Evolutionary conservation across 192 early-diverging fungal genomes (phyloP).

Genomic region (Backusella morwellensis): DNA sequence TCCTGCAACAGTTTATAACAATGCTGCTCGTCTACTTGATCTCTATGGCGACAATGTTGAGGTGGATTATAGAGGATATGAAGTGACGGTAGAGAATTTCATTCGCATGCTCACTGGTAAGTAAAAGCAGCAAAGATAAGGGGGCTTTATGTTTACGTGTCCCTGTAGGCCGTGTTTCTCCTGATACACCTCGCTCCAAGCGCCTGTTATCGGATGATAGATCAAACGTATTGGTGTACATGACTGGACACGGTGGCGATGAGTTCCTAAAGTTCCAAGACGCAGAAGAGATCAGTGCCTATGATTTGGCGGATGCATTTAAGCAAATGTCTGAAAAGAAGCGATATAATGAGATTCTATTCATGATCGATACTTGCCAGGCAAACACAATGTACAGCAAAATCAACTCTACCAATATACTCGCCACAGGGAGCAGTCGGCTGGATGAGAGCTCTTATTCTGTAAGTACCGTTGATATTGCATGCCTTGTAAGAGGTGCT

Average conservation of each 20-base stretch:
- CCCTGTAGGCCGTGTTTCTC: constrained; percentile 71
- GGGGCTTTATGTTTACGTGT: neutral
- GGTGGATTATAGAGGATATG: constrained; percentile 99
- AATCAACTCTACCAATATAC: constrained; percentile 90
- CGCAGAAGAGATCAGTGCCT: constrained; percentile 93
- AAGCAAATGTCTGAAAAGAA: constrained; percentile 98
- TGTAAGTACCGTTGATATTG: constrained; percentile 29
- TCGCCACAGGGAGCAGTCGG: constrained; percentile 86
- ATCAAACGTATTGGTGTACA: constrained; percentile 94
- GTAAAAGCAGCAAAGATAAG: neutral
- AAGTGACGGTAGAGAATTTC: constrained; percentile 98
- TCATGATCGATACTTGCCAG: constrained; percentile 99
- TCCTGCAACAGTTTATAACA: constrained; percentile 93
- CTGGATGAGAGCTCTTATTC: constrained; percentile 94
- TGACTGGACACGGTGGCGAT: constrained; percentile 99
- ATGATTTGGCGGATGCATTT: constrained; percentile 96
- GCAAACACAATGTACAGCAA: constrained; percentile 95
- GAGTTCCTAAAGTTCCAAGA: constrained; percentile 99
- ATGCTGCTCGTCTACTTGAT: constrained; percentile 76
- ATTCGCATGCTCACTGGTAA: constrained; percentile 88
- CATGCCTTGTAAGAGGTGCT: neutral
- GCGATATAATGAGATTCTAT: constrained; percentile 95
- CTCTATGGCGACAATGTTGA: constrained; percentile 97
- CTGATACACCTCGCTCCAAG: constrained; percentile 90
- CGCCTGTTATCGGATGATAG: constrained; percentile 93